Percentiles rank a stretch among this genome's conserved stretches.
phyloP scores from a whole-genome alignment of 495 filamentous ascomycete genomes.

The Xylaria cubensis region DNA sequence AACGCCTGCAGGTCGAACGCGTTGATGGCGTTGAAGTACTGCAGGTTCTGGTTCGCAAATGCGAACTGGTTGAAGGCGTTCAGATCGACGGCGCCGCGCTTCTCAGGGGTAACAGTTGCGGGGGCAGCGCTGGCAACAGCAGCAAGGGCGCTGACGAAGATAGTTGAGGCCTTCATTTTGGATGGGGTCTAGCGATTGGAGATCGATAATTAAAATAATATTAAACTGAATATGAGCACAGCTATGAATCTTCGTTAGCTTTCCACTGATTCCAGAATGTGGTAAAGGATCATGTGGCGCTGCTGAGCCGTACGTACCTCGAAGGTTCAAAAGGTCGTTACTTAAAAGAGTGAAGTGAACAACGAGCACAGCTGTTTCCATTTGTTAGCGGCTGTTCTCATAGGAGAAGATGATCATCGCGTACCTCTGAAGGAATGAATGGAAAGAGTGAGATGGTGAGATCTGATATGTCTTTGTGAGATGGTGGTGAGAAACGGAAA shows the following conservation, averaged over 20 bases:
- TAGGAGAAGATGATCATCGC: constrained; percentile 19
- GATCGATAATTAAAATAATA: constrained; percentile 43
- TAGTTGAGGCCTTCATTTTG: constrained; percentile 54
- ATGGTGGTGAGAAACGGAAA: constrained; percentile 50
- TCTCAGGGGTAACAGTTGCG: constrained; percentile 27
- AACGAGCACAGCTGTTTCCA: constrained; percentile 55
- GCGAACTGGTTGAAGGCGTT: constrained; percentile 47
- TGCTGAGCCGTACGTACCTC: constrained; percentile 42
- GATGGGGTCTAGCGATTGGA: constrained; percentile 35
- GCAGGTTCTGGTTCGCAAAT: constrained; percentile 53
- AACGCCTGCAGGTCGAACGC: constrained; percentile 49
- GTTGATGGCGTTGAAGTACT: constrained; percentile 57
- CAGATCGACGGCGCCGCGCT: constrained; percentile 46
- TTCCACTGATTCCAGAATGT: neutral
- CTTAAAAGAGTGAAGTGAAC: constrained; percentile 55
- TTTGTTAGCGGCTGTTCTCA: constrained; percentile 33
- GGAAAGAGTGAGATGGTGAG: constrained; percentile 43
- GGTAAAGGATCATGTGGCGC: neutral
- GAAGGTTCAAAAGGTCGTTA: constrained; percentile 48
- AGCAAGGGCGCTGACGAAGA: constrained; percentile 49
- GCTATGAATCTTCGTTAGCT: constrained; percentile 42
- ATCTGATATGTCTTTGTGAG: constrained; percentile 42
- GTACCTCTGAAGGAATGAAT: constrained; percentile 59
- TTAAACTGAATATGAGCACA: constrained; percentile 54
- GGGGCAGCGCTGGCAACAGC: constrained; percentile 50